phyloP scores from a whole-genome alignment of 768 basidiomycete genomes.

The Lepiota brunneoincarnata region DNA sequence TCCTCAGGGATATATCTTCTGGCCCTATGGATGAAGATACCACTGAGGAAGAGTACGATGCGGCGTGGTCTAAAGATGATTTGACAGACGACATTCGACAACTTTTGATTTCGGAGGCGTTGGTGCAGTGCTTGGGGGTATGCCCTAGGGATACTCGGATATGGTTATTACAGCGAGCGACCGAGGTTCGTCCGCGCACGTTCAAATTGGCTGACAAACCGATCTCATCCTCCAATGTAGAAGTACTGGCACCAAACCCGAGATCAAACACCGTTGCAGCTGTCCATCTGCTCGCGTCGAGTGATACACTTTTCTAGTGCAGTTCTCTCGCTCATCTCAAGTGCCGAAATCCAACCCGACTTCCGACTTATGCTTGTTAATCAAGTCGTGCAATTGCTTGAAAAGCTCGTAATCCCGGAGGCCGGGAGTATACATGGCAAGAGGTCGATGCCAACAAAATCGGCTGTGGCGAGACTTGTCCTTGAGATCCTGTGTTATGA shows the following conservation, averaged over 20 bases:
- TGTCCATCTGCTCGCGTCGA: constrained; percentile 45
- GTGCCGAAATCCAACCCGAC: constrained; percentile 16
- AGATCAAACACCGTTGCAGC: constrained; percentile 34
- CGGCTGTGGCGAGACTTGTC: constrained; percentile 38
- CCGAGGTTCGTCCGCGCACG: constrained; percentile 38
- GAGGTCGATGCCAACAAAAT: constrained; percentile 31
- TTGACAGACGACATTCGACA: constrained; percentile 26
- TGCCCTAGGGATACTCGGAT: constrained; percentile 40
- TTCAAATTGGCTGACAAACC: not conserved
- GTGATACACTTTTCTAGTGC: constrained; percentile 33
- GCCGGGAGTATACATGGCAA: constrained; percentile 34
- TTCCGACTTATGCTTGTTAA: constrained; percentile 21
- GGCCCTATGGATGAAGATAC: constrained; percentile 44
- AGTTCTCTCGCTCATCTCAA: constrained; percentile 16
- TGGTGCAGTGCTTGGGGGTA: constrained; percentile 52
- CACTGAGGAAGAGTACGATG: constrained; percentile 51
- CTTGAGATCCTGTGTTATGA: constrained; percentile 30
- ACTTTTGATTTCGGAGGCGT: constrained; percentile 41
- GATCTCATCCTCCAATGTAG: constrained; percentile 23
- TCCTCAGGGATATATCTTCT: constrained; percentile 41
- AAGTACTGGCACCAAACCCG: constrained; percentile 47
- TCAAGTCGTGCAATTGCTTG: constrained; percentile 34
- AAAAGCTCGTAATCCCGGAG: constrained; percentile 48
- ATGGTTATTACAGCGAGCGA: constrained; percentile 46
- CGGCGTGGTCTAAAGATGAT: constrained; percentile 33